These are phyloP conservation scores for Malassezia arunalokei DNA, from an alignment of 1,284 basidiomycete species.

Conservation along the genomic window DNA sequence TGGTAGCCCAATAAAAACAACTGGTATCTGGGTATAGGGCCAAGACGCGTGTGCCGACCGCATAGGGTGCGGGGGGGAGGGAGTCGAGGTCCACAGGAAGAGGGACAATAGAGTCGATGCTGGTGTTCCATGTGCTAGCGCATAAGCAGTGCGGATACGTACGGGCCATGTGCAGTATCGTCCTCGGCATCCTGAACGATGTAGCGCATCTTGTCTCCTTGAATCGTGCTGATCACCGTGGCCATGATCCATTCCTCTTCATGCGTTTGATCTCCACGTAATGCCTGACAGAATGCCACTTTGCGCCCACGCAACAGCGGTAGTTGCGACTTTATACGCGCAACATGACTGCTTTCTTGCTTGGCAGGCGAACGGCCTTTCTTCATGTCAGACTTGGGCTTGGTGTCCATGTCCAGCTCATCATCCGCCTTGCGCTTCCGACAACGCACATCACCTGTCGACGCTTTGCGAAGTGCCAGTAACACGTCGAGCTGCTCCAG, in stretches of 20 bases:
- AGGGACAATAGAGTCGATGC: constrained; percentile 37
- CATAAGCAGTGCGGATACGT: constrained; percentile 4
- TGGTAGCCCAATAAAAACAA: constrained; percentile 43
- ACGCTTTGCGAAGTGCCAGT: constrained; percentile 23
- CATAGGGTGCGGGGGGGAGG: constrained; percentile 34
- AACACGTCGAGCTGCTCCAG: constrained; percentile 34
- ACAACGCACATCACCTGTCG: constrained; percentile 11
- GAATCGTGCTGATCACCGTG: constrained; percentile 25
- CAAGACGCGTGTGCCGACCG: constrained; percentile 31
- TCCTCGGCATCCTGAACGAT: constrained; percentile 29
- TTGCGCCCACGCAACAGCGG: constrained; percentile 24
- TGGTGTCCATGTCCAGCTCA: constrained; percentile 6
- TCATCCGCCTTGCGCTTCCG: constrained; percentile 15
- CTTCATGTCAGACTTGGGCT: constrained; percentile 8
- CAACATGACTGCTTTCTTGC: background rate
- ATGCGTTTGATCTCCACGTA: background rate
- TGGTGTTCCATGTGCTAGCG: constrained; percentile 23
- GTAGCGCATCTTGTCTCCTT: constrained; percentile 26
- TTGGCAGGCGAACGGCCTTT: background rate
- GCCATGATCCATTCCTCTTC: constrained; percentile 38
- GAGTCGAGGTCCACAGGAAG: constrained; percentile 31
- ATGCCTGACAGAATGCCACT: constrained; percentile 30
- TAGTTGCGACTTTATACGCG: constrained; percentile 13
- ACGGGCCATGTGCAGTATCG: constrained; percentile 12
- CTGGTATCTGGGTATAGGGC: constrained; percentile 45